These are phyloP conservation scores for Purpureocillium lavendulum DNA, from an alignment of 2,329 filamentous ascomycete species.

Conservation along the genomic window DNA sequence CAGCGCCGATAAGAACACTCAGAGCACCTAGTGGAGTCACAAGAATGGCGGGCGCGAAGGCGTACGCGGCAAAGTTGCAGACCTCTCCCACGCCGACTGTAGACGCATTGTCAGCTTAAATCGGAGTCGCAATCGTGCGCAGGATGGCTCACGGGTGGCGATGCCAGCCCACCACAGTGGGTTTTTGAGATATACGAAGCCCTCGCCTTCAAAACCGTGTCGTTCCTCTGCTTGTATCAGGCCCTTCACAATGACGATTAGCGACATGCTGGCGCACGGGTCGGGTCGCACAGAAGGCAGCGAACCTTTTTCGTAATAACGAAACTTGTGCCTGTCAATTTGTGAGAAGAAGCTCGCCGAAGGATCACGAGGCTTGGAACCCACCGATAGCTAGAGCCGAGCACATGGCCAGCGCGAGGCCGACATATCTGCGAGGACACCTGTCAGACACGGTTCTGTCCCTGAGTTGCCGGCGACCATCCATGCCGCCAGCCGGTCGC, in stretches of 20 bases:
- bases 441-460: constrained; percentile 8
- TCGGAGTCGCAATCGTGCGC: background rate
- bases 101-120: constrained; percentile 12
- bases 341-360: constrained; percentile 9
- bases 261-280: background rate
- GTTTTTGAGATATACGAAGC: constrained; percentile 86
- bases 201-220: constrained; percentile 95
- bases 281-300: constrained; percentile 1
- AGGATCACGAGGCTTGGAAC: constrained; percentile 13
- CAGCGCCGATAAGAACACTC: constrained; percentile 89
- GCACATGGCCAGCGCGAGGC: constrained; percentile 64
- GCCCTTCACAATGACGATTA: constrained; percentile 46
- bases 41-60: constrained; percentile 96
- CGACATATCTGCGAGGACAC: constrained; percentile 57
- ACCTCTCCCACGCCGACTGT: constrained; percentile 86
- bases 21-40: constrained; percentile 92
- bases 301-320: constrained; percentile 96
- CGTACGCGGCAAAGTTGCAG: constrained; percentile 96
- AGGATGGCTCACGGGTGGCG: constrained; percentile 58
- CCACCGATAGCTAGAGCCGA: constrained; percentile 71
- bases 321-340: constrained; percentile 72
- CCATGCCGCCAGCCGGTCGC: background rate
- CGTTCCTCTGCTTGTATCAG: constrained; percentile 83
- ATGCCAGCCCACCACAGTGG: constrained; percentile 98
- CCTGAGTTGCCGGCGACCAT: background rate